These are phyloP conservation scores for Alternaria arbusti DNA, from an alignment of 2,329 filamentous ascomycete species.

Conservation along the genomic window DNA sequence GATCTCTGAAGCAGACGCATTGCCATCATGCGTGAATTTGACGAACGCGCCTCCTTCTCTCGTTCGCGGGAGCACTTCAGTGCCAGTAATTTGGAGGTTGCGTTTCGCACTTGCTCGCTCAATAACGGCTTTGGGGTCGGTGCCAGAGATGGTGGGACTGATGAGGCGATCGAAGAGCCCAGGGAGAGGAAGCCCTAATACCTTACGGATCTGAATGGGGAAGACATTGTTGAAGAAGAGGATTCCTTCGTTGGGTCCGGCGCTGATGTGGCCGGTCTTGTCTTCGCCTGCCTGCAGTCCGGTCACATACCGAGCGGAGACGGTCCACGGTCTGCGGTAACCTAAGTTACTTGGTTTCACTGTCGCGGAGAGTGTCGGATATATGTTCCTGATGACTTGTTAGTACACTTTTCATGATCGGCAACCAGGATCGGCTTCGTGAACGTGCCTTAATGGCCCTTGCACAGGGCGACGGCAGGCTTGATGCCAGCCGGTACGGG, in stretches of 20 bases:
- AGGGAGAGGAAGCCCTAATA: conserved; percentile 61
- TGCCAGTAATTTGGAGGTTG: conserved; percentile 70
- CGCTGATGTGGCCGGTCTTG: conserved; percentile 81
- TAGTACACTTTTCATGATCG: conserved; percentile 32
- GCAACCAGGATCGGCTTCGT: conserved; percentile 20
- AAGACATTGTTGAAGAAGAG: conserved; percentile 94
- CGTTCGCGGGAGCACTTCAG: conserved; percentile 80
- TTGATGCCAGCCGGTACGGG: conserved; percentile 24
- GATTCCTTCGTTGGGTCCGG: conserved; percentile 77
- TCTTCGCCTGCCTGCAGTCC: conserved; percentile 61
- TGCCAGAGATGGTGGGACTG: conserved; percentile 58
- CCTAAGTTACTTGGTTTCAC: background rate
- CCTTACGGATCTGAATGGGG: conserved; percentile 74
- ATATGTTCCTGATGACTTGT: conserved; percentile 22
- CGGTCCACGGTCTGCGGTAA: conserved; percentile 7
- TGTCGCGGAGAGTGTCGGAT: conserved; percentile 6
- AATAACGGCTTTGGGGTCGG: conserved; percentile 61
- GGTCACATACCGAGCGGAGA: conserved; percentile 36
- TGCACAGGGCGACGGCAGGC: conserved; percentile 25
- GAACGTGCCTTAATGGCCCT: conserved; percentile 29
- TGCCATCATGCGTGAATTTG: conserved; percentile 72
- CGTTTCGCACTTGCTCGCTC: conserved; percentile 66
- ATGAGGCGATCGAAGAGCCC: conserved; percentile 60
- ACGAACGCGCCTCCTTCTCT: conserved; percentile 95
- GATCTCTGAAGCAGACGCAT: conserved; percentile 58